A percentile compares a stretch with the other conserved stretches of the same genome.
These are phyloP conservation scores for Trichoderma asperellum DNA, from an alignment of 2,329 filamentous ascomycete species.

Conservation along the genomic window DNA sequence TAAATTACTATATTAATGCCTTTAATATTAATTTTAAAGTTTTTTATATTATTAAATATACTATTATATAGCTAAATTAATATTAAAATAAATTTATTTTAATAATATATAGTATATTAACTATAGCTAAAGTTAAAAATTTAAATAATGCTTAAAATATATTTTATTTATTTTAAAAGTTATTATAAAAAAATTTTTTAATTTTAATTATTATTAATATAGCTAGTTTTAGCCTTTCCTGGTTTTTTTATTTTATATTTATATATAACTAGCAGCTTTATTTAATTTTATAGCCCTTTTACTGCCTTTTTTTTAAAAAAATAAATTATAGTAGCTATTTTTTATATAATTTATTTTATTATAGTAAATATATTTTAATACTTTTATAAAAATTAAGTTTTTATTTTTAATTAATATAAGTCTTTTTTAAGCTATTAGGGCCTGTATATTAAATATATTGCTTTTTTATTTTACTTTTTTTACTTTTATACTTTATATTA, in stretches of 20 bases:
- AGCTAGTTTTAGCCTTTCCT: not conserved
- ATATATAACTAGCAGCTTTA: not conserved
- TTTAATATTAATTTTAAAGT: too few species aligned
- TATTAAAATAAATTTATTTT: not conserved
- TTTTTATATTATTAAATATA: slow-evolving; percentile 36
- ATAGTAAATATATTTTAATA: not conserved
- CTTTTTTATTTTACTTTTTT: not conserved
- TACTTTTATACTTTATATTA: not conserved
- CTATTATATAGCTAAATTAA: not conserved
- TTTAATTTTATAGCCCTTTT: too few species aligned
- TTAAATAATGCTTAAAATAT: not conserved
- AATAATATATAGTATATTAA: not conserved
- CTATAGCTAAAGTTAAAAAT: not conserved
- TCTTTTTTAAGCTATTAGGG: not conserved
- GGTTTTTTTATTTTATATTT: not conserved
- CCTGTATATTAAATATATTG: not conserved
- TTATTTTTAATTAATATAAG: not conserved
- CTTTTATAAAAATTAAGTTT: not conserved
- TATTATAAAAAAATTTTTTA: not conserved
- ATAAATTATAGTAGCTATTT: not conserved
- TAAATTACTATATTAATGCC: too few species aligned
- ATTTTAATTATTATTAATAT: not conserved
- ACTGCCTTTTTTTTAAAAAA: not conserved
- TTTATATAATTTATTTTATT: not conserved
- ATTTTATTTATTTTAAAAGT: not conserved